Evolutionary conservation across 2,329 filamentous ascomycete genomes (phyloP).

Genomic region (Thelonectria discophora): DNA sequence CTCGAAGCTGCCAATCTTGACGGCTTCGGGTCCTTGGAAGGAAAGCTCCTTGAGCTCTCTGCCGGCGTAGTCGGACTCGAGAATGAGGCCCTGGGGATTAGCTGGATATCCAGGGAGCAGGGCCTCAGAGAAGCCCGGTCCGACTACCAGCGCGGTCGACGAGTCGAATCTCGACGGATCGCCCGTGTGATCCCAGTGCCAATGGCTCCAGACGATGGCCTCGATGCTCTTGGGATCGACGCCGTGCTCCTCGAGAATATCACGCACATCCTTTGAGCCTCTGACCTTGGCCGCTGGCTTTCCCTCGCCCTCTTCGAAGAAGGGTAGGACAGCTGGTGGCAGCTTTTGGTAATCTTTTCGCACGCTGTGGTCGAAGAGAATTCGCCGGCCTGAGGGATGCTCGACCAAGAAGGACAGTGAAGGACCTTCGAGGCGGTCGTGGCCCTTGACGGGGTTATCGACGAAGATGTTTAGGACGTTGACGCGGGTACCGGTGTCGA

Average conservation of each 20-base stretch:
- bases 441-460: neutral
- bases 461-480: neutral
- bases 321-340: neutral
- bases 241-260: constrained; percentile 4
- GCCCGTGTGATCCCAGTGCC: constrained; percentile 43
- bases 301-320: neutral
- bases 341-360: constrained; percentile 4
- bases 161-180: constrained; percentile 39
- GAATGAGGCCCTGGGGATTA: constrained; percentile 16
- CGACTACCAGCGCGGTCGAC: constrained; percentile 37
- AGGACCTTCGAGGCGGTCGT: constrained; percentile 1
- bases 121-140: constrained; percentile 32
- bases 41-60: constrained; percentile 27
- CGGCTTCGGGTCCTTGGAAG: constrained; percentile 22
- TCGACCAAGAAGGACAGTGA: constrained; percentile 11
- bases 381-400: neutral
- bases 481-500: constrained; percentile 1
- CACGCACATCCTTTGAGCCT: neutral
- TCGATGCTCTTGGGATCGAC: constrained; percentile 26
- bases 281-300: neutral
- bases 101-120: constrained; percentile 29
- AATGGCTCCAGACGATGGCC: constrained; percentile 43
- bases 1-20: constrained; percentile 47
- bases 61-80: constrained; percentile 31
- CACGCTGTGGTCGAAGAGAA: constrained; percentile 11